Evolutionary conservation across 2,329 filamentous ascomycete species (phyloP).

Genomic region (Aulographum hederae): DNA sequence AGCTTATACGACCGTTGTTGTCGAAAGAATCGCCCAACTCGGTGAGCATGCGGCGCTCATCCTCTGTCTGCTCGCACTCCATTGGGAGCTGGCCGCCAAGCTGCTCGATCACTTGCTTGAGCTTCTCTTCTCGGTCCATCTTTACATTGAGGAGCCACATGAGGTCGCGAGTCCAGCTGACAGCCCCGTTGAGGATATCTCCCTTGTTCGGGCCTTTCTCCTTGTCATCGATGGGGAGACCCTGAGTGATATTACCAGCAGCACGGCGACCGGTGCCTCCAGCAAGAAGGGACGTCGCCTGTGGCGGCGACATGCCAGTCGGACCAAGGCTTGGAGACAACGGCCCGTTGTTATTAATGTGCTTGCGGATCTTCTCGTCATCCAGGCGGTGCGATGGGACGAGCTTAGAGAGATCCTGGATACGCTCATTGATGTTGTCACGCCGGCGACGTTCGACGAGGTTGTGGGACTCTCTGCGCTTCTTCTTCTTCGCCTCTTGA

Average conservation of each 20-base stretch:
- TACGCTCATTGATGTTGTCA: slow-evolving; percentile 97
- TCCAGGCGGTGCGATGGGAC: slow-evolving; percentile 85
- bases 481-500: slow-evolving; percentile 84
- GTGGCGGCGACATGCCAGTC: slow-evolving; percentile 48
- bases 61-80: slow-evolving; percentile 53
- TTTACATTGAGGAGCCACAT: slow-evolving; percentile 94
- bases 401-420: slow-evolving; percentile 86
- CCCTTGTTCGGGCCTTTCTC: slow-evolving; percentile 98
- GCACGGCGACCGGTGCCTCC: slow-evolving; percentile 71
- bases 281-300: slow-evolving; percentile 72
- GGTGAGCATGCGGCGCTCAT: slow-evolving; percentile 88
- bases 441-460: slow-evolving; percentile 83
- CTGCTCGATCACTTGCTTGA: slow-evolving; percentile 55
- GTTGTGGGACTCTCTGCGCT: slow-evolving; percentile 87
- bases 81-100: slow-evolving; percentile 64
- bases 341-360: slow-evolving; percentile 80
- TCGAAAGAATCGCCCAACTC: slow-evolving; percentile 76
- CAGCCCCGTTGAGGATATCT: slow-evolving; percentile 90
- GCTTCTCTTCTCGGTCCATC: slow-evolving; percentile 73
- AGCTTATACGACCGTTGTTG: slow-evolving; percentile 58
- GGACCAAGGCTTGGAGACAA: slow-evolving; percentile 67
- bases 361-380: slow-evolving; percentile 91
- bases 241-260: slow-evolving; percentile 73
- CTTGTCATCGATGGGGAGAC: slow-evolving; percentile 85
- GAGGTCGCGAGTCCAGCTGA: slow-evolving; percentile 90